Base-by-base conservation (phyloP, 371 early-diverging fungal genomes). In the Mucor saturninus region DNA sequence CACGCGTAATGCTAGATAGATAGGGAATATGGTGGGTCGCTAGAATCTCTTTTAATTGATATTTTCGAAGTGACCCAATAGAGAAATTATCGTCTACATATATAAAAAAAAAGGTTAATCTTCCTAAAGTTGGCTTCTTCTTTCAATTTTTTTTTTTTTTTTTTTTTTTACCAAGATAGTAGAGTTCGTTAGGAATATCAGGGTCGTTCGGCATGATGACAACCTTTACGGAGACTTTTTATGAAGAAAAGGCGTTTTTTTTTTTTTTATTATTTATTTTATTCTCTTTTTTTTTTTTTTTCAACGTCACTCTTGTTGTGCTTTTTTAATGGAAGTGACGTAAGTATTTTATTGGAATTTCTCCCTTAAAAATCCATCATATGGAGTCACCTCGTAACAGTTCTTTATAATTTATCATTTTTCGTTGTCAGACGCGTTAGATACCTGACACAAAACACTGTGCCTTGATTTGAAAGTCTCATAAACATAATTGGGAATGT, bases 31-130 rank as follows among this genome's bases (percentile, higher is more conserved):
- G 11, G 26, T 69, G 60, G 2, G 56, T 13, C 2, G 35, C 14
- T 5, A 69, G 21, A 21, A 69, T 69, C 5, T 69, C 64, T 28
- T 64, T 53, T 2, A 69, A 31, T 37, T 69, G 64, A 32, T 51
- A 53, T n/a, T 61, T 69, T 35, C 64, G 60, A 4, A 64, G 53
- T n/a, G 61, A 59, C 5, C 69, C 46, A 2, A 69, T 5, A 32
- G 64, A 56, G 32, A 68, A 68, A 11, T 51, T 31, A 1, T 58
- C 60, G 11, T 68, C 68, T 68, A 50, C 21, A 21, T 1, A 21
- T 1, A 21, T 1, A 26, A n/a, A 46, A 46, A 26, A 46, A 46
- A 46, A 21, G 26, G 21, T 15, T 26, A 48, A 46, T 14, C 50
- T 29, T 15, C 42, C 32, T 21, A 21, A 21, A 21, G 21, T 21